Conservation (phyloP, 2,329 filamentous ascomycete species). For the Leptographium procerum region DNA sequence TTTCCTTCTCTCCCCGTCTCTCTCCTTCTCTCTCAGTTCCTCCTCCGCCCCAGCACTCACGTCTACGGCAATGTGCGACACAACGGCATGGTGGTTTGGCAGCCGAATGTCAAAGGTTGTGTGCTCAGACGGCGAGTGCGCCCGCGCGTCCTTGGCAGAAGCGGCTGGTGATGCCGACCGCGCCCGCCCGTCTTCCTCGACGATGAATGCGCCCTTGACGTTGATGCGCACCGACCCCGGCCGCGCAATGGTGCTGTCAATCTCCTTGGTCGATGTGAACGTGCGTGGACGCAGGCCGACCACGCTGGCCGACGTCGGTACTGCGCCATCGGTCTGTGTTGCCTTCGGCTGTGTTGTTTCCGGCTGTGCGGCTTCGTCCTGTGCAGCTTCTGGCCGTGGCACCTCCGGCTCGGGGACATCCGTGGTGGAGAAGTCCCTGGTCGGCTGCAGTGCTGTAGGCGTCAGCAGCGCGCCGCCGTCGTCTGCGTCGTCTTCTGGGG, state of each 20-base stretch:
- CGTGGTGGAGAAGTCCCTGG: too few relatives aligned
- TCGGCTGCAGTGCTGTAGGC: not conserved
- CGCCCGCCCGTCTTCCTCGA: slow-evolving; percentile 60
- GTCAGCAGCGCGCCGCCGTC: slow-evolving; percentile 1
- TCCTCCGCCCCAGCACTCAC: slow-evolving; percentile 38
- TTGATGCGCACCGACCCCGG: slow-evolving; percentile 82
- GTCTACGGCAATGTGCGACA: slow-evolving; percentile 95
- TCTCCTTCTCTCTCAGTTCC: not conserved
- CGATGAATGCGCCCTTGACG: slow-evolving; percentile 91
- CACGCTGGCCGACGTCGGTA: not conserved
- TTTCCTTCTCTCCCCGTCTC: too few relatives aligned
- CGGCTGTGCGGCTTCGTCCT: not conserved
- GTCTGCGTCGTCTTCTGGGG: not conserved
- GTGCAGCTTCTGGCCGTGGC: not conserved
- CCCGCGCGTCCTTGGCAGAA: slow-evolving; percentile 2
- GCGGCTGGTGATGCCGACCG: slow-evolving; percentile 17
- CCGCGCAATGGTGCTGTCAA: slow-evolving; percentile 48
- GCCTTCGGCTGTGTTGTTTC: not conserved
- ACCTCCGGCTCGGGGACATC: too few relatives aligned
- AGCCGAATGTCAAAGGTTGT: slow-evolving; percentile 88
- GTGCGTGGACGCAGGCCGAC: slow-evolving; percentile 21
- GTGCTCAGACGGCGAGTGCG: slow-evolving; percentile 26
- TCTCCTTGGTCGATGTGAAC: slow-evolving; percentile 42
- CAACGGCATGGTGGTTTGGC: slow-evolving; percentile 86
- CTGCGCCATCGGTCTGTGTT: not conserved